Evolutionary conservation across 345 rosid genomes (phyloP), one percentile per base, ranked within the genome.

Genomic region (Cochlearia excelsa): DNA sequence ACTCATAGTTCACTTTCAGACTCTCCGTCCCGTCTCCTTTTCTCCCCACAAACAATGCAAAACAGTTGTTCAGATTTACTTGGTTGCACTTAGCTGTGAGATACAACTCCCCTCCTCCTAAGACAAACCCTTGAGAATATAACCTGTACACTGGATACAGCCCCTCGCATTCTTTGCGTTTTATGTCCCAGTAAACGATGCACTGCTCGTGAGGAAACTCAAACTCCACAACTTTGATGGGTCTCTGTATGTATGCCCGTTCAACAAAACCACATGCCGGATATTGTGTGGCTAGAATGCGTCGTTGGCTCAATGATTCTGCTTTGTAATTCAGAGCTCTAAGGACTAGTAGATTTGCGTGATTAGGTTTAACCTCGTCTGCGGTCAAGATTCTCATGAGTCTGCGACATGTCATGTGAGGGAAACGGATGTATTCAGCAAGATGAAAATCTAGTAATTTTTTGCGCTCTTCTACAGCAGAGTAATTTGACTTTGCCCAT

Each of bases 241-340:
- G 96, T 31, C 81, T 84, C 59, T 72, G 73, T 73, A 62, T 81
- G 78, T 84, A 86, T n/a, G 82, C 77, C 48, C 95, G 79, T 71
- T 82, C 94, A 70, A 81, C 82, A 33, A 69, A 83, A 84, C 54
- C 82, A 16, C 23, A 16, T 16, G 23, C 23, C 23, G 23, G 23
- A 16, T 16, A 16, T 16, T 16, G 23, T 16, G 23, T 16, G 23
- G 81, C 80, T 41, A 80, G 77, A 26, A 54, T 35, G 3, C 78
- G 77, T 59, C 77, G 90, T 65, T 77, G 38, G 56, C 73, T 59
- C 46, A 85, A 73, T 9, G 86, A 68, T 68, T 84, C 90, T 29
- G 84, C 79, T 80, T 84, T 88, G 83, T 81, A 86, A 64, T 84
- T 84, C 54, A 91, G 86, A 57, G 96, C 86, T 66, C 83, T 87